These are phyloP conservation scores for Plectranthus barbatus DNA, from an alignment of 257 asterid species.

Conservation along the genomic window DNA sequence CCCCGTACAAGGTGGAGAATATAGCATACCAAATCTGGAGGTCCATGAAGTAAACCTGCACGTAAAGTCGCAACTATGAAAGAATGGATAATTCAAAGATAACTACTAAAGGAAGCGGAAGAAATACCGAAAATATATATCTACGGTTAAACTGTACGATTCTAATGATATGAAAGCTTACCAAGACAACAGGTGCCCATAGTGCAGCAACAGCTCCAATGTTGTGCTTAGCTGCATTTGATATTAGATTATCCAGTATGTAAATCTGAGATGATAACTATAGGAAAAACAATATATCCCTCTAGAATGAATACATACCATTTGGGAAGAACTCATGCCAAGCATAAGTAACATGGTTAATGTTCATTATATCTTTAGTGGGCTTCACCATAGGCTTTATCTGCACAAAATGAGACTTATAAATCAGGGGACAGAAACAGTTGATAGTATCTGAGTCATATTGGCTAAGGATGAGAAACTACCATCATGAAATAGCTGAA, in stretches of 20 bases:
- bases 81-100: neutral
- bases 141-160: constrained; percentile 2
- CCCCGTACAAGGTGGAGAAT: constrained; percentile 80
- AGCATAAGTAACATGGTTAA: constrained; percentile 58
- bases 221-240: constrained; percentile 60
- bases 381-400: constrained; percentile 85
- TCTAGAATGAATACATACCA: constrained; percentile 33
- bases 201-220: constrained; percentile 64
- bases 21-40: constrained; percentile 92
- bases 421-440: constrained; percentile 7
- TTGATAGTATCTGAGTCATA: neutral
- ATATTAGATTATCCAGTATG: constrained; percentile 16
- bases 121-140: neutral
- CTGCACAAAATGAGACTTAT: constrained; percentile 35
- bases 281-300: neutral
- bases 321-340: constrained; percentile 96
- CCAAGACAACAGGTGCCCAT: constrained; percentile 88
- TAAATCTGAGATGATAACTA: constrained; percentile 7
- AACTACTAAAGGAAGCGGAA: neutral
- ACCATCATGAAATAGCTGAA: constrained; percentile 85
- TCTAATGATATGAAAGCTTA: constrained; percentile 28
- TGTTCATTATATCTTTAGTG: constrained; percentile 69
- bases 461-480: constrained; percentile 22
- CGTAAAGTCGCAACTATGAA: constrained; percentile 12
- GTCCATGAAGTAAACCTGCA: constrained; percentile 97